Base-by-base conservation (phyloP, 306 rosid genomes). In the Rubus parviflorus region DNA sequence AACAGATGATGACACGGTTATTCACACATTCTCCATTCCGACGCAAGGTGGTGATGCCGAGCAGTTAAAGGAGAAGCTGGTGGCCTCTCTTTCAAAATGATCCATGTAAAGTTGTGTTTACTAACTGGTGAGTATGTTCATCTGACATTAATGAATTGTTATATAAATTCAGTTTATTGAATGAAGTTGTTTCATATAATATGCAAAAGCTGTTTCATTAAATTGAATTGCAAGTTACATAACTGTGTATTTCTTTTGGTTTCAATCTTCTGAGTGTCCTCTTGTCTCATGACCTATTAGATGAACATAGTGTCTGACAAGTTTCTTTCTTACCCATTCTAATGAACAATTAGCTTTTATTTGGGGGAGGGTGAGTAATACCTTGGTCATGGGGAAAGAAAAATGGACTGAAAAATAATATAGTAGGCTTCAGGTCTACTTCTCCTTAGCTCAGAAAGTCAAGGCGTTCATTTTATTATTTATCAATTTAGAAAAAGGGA, bases 31-130 rank as follows among this genome's bases (percentile, higher is more conserved):
- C 89, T 87, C 92, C 74, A 83, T 93, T 78, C 81, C 75, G 78
- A 82, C 96, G 41, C 85, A 89, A 65, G 85, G 90, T 61, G 90
- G 95, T 15, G 88, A 89, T 66, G 93, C 97, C 3, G 76, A 80
- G 61, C 88, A 86, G 74, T 81, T 93, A 90, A 91, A 87, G 90
- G 98, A 84, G 84, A 90, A 89, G 78, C 92, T 93, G 71, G 80
- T 84, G 81, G 90, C 90, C 73, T 83, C 90, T 69, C 87, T 93
- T 6, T 82, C 90, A 43, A 83, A 87, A 80, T 88, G 86, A 75
- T 67, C 75, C 20, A 20, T 73, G 61, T 67, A 52, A 65, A 47
- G 35, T 35, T 16, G 51, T 75, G 74, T 68, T 81, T 72, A 65
- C 58, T 75, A 41, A 72, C 73, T 30, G 25, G 40, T 49, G 57